Evolutionary conservation across 306 rosid species (phyloP).

Genomic region (Amphicarpaea edgeworthii): DNA sequence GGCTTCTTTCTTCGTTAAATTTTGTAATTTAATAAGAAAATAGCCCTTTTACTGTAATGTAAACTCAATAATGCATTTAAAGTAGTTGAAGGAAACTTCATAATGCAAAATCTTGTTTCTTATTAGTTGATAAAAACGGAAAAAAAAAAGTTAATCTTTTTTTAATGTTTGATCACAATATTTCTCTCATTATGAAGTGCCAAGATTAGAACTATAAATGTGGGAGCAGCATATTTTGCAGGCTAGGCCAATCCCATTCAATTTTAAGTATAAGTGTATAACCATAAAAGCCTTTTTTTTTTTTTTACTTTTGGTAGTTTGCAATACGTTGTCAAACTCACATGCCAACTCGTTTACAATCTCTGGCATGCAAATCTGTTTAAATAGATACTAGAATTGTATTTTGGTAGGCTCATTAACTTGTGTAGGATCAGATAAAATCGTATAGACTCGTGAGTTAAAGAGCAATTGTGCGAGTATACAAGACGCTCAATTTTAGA

Average conservation of each 20-base stretch:
- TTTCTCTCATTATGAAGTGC: too few species aligned
- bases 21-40: constrained; percentile 14
- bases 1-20: constrained; percentile 28
- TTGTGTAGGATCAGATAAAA: neutral
- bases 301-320: constrained; percentile 18
- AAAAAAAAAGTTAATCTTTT: too few species aligned
- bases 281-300: constrained; percentile 5
- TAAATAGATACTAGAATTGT: neutral
- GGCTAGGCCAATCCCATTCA: too few species aligned
- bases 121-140: too few species aligned
- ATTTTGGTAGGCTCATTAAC: neutral
- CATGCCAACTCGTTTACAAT: neutral
- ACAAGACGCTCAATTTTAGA: neutral
- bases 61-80: constrained; percentile 22
- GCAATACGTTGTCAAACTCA: neutral
- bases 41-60: neutral
- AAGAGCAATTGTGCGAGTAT: neutral
- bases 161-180: too few species aligned
- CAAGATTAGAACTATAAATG: too few species aligned
- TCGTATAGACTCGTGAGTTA: neutral
- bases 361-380: neutral
- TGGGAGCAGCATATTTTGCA: too few species aligned
- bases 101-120: neutral
- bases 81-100: constrained; percentile 37
- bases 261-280: neutral